Base-by-base conservation (phyloP, 2,329 filamentous ascomycete species). In the Pseudocercospora vitis region DNA sequence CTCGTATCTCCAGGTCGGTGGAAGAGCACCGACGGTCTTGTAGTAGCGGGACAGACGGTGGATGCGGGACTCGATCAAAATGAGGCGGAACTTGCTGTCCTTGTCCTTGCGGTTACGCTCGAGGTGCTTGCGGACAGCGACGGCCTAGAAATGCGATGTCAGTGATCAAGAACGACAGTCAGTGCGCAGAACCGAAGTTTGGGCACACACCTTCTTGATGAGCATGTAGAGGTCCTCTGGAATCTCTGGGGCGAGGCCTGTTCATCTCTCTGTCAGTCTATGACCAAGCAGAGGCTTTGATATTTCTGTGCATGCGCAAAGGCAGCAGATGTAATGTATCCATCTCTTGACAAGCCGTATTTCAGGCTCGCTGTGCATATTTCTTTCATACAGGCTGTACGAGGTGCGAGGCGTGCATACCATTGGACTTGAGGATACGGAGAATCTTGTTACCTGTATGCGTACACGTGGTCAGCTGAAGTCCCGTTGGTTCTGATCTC, bases 21-120 rank as follows among this genome's bases (percentile, higher is more conserved):
- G 83, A 57, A 87, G 81, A 66, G 81, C 83, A 79, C 84, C 82
- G 71, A 87, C 92, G 76, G 91, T 92, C 89, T 96, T 97, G 89
- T 97, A 99, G 88, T 97, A 97, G 70, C 94, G 88, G 75, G 91
- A 94, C 69, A 99, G 88, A 82, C 94, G 92, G 88, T 99, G 94
- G 80, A 99, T 97, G 81, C 95, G 90, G 76, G 94, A 97, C 85
- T 99, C 94, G 81, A 99, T 95, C 71, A 99, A 88, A 92, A 99
- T 99, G 67, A 99, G 89, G 76, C 94, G 92, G 89, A 99, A 99
- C 85, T 99, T 99, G 84, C 87, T 89, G 85, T 99, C 94, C 84
- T 91, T 95, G 85, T 99, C 94, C 87, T 99, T 99, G 81, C 94
- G 92, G 88, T 99, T 99, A 81, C 90, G 90, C 86, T 96, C 91